These are phyloP conservation scores for Dorcoceras hygrometricum DNA, from an alignment of 257 asterid genomes.

Conservation along the genomic window DNA sequence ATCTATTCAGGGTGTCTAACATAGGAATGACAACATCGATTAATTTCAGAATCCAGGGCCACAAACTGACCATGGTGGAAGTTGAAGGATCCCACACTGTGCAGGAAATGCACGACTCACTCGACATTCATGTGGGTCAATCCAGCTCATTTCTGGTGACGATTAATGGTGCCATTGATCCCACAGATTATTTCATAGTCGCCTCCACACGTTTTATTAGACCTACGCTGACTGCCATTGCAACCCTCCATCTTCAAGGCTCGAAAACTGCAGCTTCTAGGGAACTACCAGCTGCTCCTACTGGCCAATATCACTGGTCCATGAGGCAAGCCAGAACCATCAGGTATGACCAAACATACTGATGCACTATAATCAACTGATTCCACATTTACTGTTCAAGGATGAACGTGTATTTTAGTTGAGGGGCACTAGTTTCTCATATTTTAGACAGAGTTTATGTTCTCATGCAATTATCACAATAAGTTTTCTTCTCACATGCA, in stretches of 20 bases:
- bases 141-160: conserved; percentile 62
- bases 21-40: conserved; percentile 57
- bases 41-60: conserved; percentile 74
- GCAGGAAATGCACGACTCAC: conserved; percentile 56
- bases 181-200: conserved; percentile 46
- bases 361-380: too few species aligned
- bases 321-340: conserved; percentile 78
- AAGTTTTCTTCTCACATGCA: too few species aligned
- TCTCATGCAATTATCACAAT: too few species aligned
- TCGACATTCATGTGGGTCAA: conserved; percentile 81
- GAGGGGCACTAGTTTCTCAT: too few species aligned
- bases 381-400: too few species aligned
- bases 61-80: conserved; percentile 56
- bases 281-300: conserved; percentile 46
- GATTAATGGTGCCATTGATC: conserved; percentile 5
- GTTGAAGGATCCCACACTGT: conserved; percentile 76
- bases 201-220: conserved; percentile 66
- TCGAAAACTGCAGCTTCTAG: conserved; percentile 42
- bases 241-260: conserved; percentile 47
- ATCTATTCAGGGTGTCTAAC: conserved; percentile 68
- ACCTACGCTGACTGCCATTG: conserved; percentile 50
- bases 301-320: conserved; percentile 58
- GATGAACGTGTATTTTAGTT: too few species aligned
- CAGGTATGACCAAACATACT: conserved; percentile 37
- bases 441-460: too few species aligned